Evolutionary conservation across 1,139 yeast genomes (phyloP).

Genomic region (Candida smagusa): DNA sequence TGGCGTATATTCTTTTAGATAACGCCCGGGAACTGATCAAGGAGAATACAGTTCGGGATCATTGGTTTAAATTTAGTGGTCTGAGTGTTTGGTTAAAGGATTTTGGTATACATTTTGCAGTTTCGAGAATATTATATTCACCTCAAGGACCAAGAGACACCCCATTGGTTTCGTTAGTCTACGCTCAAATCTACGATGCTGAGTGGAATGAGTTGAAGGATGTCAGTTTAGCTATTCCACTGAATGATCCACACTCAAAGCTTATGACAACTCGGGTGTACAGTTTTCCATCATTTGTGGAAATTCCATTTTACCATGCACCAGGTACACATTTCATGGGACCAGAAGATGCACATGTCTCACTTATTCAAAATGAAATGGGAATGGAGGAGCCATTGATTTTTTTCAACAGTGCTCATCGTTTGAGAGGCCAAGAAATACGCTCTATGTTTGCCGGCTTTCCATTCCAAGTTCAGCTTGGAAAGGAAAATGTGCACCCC

Average conservation of each 20-base stretch:
- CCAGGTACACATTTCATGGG: conserved; percentile 27
- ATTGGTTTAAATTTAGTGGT: conserved; percentile 38
- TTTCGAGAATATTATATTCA: conserved; percentile 31
- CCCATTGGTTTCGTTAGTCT: conserved; percentile 34
- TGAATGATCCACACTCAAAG: conserved; percentile 5
- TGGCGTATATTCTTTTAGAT: conserved; percentile 12
- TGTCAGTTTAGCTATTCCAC: conserved; percentile 32
- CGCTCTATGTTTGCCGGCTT: conserved; percentile 34
- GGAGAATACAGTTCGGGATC: conserved; percentile 24
- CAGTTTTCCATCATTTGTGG: conserved; percentile 28
- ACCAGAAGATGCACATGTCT: conserved; percentile 41
- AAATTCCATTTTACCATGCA: conserved; percentile 27
- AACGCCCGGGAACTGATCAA: conserved; percentile 17
- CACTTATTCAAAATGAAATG: conserved; percentile 26
- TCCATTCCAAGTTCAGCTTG: conserved; percentile 40
- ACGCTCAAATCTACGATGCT: conserved; percentile 43
- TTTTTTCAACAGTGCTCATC: conserved; percentile 30
- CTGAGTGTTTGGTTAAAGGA: conserved; percentile 39
- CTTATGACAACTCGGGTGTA: conserved; percentile 10
- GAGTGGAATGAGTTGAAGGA: conserved; percentile 44
- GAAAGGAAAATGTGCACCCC: conserved; percentile 19
- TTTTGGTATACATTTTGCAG: conserved; percentile 36
- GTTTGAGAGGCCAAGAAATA: conserved; percentile 9
- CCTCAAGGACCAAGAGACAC: conserved; percentile 26
- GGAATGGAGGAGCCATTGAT: conserved; percentile 37